Evolutionary conservation across 1,139 yeast species (phyloP).

Genomic region (Suhomyces guaymorum): DNA sequence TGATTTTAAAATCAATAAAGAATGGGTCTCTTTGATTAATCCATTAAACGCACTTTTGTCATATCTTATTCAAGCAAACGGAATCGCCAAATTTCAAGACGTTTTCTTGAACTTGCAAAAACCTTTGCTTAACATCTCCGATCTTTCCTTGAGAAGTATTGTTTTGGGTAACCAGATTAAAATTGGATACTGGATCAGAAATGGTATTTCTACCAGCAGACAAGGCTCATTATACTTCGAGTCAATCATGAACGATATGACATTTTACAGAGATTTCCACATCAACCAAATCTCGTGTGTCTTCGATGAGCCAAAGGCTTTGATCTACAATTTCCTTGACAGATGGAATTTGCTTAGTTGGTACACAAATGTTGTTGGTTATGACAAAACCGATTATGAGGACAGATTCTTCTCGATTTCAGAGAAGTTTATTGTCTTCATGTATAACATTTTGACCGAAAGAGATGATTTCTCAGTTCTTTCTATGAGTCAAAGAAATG

Average conservation of each 20-base stretch:
- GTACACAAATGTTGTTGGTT: constrained; percentile 42
- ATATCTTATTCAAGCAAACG: constrained; percentile 37
- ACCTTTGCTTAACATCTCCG: constrained; percentile 50
- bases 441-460: constrained; percentile 58
- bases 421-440: constrained; percentile 54
- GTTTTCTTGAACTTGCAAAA: constrained; percentile 16
- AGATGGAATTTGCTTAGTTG: constrained; percentile 63
- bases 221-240: constrained; percentile 45
- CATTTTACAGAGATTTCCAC: constrained; percentile 53
- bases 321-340: constrained; percentile 51
- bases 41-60: constrained; percentile 60
- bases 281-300: constrained; percentile 56
- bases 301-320: constrained; percentile 43
- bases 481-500: constrained; percentile 26
- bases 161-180: constrained; percentile 75
- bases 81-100: constrained; percentile 22
- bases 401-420: constrained; percentile 54
- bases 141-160: constrained; percentile 57
- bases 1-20: constrained; percentile 47
- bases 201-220: constrained; percentile 57
- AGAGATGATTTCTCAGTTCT: constrained; percentile 46
- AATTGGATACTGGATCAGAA: constrained; percentile 88
- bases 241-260: constrained; percentile 35
- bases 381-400: constrained; percentile 52
- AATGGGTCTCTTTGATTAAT: constrained; percentile 55